phyloP scores from a whole-genome alignment of 2,329 filamentous ascomycete genomes.

The Aspergillus hortae region DNA sequence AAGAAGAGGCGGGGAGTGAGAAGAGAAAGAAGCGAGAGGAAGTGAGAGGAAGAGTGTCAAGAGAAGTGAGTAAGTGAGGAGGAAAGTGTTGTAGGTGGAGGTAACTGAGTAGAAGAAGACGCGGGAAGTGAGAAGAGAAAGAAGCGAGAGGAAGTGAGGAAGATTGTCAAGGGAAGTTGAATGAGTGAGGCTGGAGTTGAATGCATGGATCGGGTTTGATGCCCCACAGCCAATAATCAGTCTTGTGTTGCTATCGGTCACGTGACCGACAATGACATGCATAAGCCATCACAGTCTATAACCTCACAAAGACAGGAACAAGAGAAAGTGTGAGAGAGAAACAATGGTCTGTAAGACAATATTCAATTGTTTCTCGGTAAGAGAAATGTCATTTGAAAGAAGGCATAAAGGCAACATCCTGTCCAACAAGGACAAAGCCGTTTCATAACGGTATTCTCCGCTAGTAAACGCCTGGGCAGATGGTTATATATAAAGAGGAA shows the following conservation, averaged over 20 bases:
- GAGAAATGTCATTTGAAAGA: too few species aligned
- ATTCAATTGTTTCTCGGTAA: too few species aligned
- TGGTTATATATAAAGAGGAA: too few species aligned
- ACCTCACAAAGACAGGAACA: not conserved
- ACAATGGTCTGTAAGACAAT: too few species aligned
- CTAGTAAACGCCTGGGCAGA: too few species aligned
- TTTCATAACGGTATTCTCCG: too few species aligned
- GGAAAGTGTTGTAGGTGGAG: not conserved
- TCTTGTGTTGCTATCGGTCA: slow-evolving; percentile 5
- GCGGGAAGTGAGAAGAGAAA: not conserved
- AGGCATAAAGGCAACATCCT: too few species aligned
- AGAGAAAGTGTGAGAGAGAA: not conserved
- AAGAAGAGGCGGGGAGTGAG: slow-evolving; percentile 1
- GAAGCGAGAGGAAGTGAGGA: not conserved
- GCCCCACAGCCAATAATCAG: slow-evolving; percentile 17
- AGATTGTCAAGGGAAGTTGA: not conserved
- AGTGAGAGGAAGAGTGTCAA: slow-evolving; percentile 3
- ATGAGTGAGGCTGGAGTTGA: slow-evolving; percentile 2
- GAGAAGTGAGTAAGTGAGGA: not conserved
- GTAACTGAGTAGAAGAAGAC: not conserved
- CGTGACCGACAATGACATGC: slow-evolving; percentile 7
- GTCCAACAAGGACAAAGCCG: too few species aligned
- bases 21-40: not conserved
- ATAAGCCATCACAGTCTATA: not conserved
- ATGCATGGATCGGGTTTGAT: slow-evolving; percentile 10